Evolutionary conservation across 306 rosid genomes (phyloP), one percentile per base, ranked within the genome.

Genomic region (Sicyos edulis): DNA sequence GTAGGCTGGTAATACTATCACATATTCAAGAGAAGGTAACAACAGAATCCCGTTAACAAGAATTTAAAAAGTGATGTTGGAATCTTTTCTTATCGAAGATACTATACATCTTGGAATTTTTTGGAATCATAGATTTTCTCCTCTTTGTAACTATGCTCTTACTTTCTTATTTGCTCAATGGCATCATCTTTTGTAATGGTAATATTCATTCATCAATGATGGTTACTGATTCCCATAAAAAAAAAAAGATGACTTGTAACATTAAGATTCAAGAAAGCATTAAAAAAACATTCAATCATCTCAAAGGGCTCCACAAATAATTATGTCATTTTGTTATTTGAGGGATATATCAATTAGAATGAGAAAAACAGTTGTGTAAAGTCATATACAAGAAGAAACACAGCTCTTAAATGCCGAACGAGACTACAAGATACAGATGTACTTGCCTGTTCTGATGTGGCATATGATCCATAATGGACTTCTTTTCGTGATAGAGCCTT

Each of bases 361-460:
- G 17, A 37, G 68, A 62, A 11, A 40, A 64, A 10, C 15, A 42
- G 71, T 10, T 19, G 72, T 1, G 7, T 14, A 47, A 14, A 67
- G 20, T 45, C 37, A 45, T 5, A 44, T 44, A 44, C 45, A 49
- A 51, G 73, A 14, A 49, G 7, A 68, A 29, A 69, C 21, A 50
- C 73, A 16, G n/a, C n/a, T n/a, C n/a, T n/a, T n/a, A n/a, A 53
- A 50, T 56, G 8, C 7, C 24, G 50, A 21, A 73, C 5, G 26
- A 73, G 24, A 59, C 77, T 57, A 73, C 54, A 73, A 57, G 32
- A 40, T 40, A 72, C 4, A 75, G 17, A 8, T 12, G 17, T 54
- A 50, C 57, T 75, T 73, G 89, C 98, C 97, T 93, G 92, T 63
- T 93, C 98, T 14, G 61, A 65, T 73, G 98, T 88, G 68, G 97